Conservation (phyloP, 805 yeast genomes). For the Hanseniaspora pseudoguilliermondii region DNA sequence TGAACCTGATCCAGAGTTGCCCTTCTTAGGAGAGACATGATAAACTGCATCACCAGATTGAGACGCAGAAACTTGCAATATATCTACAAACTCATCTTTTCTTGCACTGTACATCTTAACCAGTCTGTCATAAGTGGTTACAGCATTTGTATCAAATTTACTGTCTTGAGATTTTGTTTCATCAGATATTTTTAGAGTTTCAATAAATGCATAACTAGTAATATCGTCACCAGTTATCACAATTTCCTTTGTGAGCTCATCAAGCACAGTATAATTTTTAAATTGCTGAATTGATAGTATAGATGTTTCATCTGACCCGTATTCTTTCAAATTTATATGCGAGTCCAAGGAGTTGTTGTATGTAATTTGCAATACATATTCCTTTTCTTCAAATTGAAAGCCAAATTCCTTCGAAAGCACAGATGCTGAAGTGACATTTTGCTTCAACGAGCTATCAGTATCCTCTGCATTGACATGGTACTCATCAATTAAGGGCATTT, state of each 20-base stretch:
- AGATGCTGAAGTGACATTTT: conserved; percentile 15
- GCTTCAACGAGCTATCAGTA: conserved; percentile 17
- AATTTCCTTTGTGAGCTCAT: not conserved
- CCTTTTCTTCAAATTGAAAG: not conserved
- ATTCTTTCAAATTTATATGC: conserved; percentile 28
- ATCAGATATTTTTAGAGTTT: conserved; percentile 1
- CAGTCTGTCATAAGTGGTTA: conserved; percentile 17
- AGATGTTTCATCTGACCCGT: conserved; percentile 29
- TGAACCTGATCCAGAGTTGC: conserved; percentile 37
- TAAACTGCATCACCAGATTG: conserved; percentile 38
- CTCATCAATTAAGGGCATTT: not conserved
- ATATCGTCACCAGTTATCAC: conserved; percentile 7
- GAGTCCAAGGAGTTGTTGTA: conserved; percentile 27
- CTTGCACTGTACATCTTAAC: not conserved
- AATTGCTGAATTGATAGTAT: not conserved
- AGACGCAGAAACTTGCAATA: conserved; percentile 20
- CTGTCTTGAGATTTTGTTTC: conserved; percentile 7
- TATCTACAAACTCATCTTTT: conserved; percentile 14
- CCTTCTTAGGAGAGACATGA: conserved; percentile 30
- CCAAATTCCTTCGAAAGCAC: conserved; percentile 1
- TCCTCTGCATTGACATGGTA: conserved; percentile 14
- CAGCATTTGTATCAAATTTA: conserved; percentile 24
- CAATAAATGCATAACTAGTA: conserved; percentile 14
- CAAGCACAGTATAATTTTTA: not conserved
- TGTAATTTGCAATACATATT: conserved; percentile 16